Conservation (phyloP, 352 stramenopile genomes). For the Phytophthora boehmeriae region DNA sequence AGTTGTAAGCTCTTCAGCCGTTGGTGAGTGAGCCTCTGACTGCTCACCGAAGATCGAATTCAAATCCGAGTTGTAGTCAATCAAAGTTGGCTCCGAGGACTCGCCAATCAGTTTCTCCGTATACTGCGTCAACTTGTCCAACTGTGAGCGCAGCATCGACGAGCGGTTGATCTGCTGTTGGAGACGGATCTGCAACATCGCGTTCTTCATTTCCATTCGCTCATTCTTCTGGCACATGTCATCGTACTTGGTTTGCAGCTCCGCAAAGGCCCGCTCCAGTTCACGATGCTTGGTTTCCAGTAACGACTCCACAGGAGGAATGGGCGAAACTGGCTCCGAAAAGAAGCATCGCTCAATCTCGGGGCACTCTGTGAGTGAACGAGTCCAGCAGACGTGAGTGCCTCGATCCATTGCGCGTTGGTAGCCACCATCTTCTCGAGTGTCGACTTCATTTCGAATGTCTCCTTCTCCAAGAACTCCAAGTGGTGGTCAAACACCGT, state of each 20-base stretch:
- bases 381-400: constrained; percentile 42
- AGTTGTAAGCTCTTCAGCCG: constrained; percentile 40
- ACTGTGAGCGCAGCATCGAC: constrained; percentile 63
- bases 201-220: constrained; percentile 63
- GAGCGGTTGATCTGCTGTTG: constrained; percentile 70
- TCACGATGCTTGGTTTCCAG: constrained; percentile 57
- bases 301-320: constrained; percentile 18
- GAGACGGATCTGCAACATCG: constrained; percentile 65
- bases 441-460: constrained; percentile 64
- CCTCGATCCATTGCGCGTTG: constrained; percentile 75
- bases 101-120: constrained; percentile 66
- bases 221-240: constrained; percentile 46
- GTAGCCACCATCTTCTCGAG: constrained; percentile 75
- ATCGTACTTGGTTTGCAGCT: constrained; percentile 68
- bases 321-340: constrained; percentile 21
- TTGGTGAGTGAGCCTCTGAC: constrained; percentile 45
- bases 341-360: constrained; percentile 27
- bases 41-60: constrained; percentile 57
- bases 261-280: constrained; percentile 52
- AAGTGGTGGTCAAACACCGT: constrained; percentile 69
- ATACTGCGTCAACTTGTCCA: constrained; percentile 77
- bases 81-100: constrained; percentile 55
- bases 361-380: constrained; percentile 9
- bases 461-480: constrained; percentile 73
- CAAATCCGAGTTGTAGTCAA: constrained; percentile 56